Evolutionary conservation across 768 basidiomycete species (phyloP).

Genomic region (Hortiboletus campestris): DNA sequence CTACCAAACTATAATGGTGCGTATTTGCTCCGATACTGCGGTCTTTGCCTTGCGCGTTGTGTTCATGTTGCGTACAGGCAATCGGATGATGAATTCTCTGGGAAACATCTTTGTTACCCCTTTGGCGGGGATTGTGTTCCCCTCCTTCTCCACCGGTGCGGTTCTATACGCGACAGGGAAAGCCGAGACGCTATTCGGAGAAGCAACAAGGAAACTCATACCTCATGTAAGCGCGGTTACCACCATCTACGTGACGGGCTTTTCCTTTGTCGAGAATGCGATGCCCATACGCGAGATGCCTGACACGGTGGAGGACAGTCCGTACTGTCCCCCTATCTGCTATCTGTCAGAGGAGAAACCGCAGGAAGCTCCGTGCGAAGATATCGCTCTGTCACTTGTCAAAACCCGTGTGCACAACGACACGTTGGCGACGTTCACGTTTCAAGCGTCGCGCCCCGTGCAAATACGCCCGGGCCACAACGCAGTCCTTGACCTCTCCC

Average conservation of each 20-base stretch:
- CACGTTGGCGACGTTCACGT: constrained; percentile 56
- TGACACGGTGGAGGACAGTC: constrained; percentile 34
- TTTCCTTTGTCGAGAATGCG: constrained; percentile 49
- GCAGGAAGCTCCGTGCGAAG: constrained; percentile 26
- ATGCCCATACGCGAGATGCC: constrained; percentile 49
- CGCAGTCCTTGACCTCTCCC: constrained; percentile 51
- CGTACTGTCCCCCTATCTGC: constrained; percentile 59
- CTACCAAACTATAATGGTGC: constrained; percentile 62
- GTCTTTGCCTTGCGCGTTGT: not conserved
- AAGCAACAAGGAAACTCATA: constrained; percentile 50
- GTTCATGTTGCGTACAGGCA: constrained; percentile 38
- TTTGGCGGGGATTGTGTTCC: constrained; percentile 55
- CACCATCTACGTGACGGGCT: constrained; percentile 49
- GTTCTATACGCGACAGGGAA: constrained; percentile 60
- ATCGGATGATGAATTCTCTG: constrained; percentile 60
- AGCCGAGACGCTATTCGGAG: constrained; percentile 50
- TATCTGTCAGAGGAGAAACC: constrained; percentile 48
- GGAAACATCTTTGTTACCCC: constrained; percentile 61
- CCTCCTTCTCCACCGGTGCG: constrained; percentile 51
- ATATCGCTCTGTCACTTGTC: constrained; percentile 28
- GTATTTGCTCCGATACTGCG: not conserved
- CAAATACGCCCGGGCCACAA: constrained; percentile 44
- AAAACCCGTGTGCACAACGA: constrained; percentile 19
- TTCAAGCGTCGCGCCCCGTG: constrained; percentile 35
- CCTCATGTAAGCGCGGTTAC: constrained; percentile 46